These are phyloP conservation scores for Hydnum rufescens DNA, from an alignment of 768 basidiomycete genomes.

Conservation along the genomic window DNA sequence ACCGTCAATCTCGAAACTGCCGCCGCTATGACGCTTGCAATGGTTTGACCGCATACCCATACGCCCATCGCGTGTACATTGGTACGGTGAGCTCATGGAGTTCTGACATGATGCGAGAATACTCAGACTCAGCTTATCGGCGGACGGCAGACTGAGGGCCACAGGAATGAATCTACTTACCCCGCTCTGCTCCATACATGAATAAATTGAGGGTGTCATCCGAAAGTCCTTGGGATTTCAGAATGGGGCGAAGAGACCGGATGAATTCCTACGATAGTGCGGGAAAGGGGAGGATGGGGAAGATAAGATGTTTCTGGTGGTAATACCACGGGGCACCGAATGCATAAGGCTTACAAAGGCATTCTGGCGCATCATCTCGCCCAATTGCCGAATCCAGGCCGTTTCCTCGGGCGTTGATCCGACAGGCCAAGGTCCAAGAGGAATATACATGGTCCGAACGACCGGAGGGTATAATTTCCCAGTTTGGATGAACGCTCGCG, in stretches of 20 bases:
- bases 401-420: background rate
- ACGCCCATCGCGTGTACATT: slow-evolving; percentile 1
- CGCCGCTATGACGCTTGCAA: no score
- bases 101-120: background rate
- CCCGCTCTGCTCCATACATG: background rate
- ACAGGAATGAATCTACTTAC: no score
- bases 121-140: no score
- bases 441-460: background rate
- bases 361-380: background rate
- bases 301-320: no score
- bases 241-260: background rate
- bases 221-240: background rate
- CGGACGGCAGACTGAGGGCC: no score
- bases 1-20: no score
- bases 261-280: background rate
- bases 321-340: no score
- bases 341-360: background rate
- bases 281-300: background rate
- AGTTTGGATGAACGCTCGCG: background rate
- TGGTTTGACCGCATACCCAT: background rate
- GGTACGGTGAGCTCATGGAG: background rate
- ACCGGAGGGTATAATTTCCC: slow-evolving; percentile 8
- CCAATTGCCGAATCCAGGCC: background rate
- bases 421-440: background rate
- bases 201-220: background rate